Evolutionary conservation across 306 rosid genomes (phyloP).

Genomic region (Cucurbita argyrosperma): DNA sequence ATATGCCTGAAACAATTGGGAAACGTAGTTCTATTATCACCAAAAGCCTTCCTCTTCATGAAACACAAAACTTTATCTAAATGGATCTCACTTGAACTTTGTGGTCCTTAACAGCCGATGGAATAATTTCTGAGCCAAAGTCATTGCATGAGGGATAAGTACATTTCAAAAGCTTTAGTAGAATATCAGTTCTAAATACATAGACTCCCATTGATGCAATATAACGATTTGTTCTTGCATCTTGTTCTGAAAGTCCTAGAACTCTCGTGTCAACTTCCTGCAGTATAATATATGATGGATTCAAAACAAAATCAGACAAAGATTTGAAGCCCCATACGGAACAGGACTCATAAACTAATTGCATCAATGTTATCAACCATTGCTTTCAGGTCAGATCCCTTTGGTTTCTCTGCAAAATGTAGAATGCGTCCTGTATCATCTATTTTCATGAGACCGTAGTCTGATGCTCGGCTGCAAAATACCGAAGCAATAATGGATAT

Average conservation of each 20-base stretch:
- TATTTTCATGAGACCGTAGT: slow-evolving; percentile 82
- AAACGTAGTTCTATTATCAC: neutral
- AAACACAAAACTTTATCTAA: neutral
- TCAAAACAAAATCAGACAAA: neutral
- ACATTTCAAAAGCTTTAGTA: slow-evolving; percentile 53
- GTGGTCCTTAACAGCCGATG: slow-evolving; percentile 71
- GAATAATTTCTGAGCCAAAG: slow-evolving; percentile 92
- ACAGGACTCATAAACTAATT: neutral
- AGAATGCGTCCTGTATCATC: slow-evolving; percentile 48
- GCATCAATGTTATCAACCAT: slow-evolving; percentile 41
- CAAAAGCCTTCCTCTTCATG: neutral
- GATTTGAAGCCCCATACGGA: neutral
- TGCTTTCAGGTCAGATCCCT: slow-evolving; percentile 70
- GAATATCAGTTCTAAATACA: slow-evolving; percentile 66
- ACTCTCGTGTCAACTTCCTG: slow-evolving; percentile 80
- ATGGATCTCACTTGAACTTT: slow-evolving; percentile 65
- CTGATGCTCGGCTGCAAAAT: slow-evolving; percentile 36
- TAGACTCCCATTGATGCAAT: slow-evolving; percentile 99
- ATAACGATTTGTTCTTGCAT: slow-evolving; percentile 48
- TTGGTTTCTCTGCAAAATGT: slow-evolving; percentile 88
- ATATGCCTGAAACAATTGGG: slow-evolving; percentile 43
- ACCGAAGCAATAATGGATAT: neutral
- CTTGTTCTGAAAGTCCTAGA: slow-evolving; percentile 64
- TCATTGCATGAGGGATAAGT: slow-evolving; percentile 62
- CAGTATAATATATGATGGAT: slow-evolving; percentile 11